These are phyloP conservation scores for Morella rubra DNA, from an alignment of 306 rosid genomes.

Conservation along the genomic window DNA sequence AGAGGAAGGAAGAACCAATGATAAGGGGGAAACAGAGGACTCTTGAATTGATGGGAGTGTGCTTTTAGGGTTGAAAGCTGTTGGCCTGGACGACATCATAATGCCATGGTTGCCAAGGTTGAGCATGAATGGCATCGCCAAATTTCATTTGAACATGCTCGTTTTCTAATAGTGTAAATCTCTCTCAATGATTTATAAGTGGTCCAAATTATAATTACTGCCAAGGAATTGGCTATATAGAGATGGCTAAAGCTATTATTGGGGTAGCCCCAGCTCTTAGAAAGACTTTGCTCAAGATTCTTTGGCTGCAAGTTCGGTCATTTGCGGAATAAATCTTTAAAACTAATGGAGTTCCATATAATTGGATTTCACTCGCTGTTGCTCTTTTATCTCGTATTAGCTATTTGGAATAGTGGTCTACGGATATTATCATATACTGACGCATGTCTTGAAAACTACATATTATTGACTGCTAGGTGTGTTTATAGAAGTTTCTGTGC, in stretches of 20 bases:
- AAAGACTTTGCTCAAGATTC: slow-evolving; percentile 17
- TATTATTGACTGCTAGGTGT: not conserved
- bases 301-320: slow-evolving; percentile 25
- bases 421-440: not conserved
- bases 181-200: slow-evolving; percentile 1
- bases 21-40: not conserved
- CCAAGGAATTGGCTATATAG: not conserved
- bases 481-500: not conserved
- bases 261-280: not conserved
- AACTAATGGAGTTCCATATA: slow-evolving; percentile 1
- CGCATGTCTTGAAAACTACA: not conserved
- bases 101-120: not conserved
- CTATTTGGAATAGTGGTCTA: not conserved
- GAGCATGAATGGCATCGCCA: too few species aligned
- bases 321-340: slow-evolving; percentile 14
- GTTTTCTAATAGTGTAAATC: not conserved
- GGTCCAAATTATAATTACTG: slow-evolving; percentile 14
- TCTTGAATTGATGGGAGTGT: not conserved
- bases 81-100: slow-evolving; percentile 8
- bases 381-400: not conserved
- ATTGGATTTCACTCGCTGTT: not conserved
- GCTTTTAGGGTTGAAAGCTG: not conserved
- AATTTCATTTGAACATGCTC: too few species aligned
- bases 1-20: not conserved
- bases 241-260: not conserved